These are phyloP conservation scores for Populus nigra DNA, from an alignment of 345 rosid species.

Conservation along the genomic window DNA sequence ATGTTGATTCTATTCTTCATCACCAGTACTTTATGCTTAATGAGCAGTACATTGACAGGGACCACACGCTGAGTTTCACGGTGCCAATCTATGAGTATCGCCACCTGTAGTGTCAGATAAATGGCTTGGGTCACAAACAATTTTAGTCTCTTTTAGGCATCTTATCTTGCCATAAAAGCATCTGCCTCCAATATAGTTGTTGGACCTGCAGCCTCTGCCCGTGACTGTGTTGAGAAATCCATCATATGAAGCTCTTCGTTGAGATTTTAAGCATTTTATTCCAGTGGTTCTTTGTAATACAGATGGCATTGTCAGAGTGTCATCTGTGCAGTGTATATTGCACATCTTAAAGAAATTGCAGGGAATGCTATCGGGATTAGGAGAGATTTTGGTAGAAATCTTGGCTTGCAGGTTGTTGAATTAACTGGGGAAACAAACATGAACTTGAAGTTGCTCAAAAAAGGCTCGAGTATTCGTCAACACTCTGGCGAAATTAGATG, in stretches of 20 bases:
- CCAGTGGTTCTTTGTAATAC: too few relatives aligned
- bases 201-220: too few relatives aligned
- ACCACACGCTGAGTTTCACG: constrained; percentile 78
- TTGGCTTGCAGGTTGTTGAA: constrained; percentile 84
- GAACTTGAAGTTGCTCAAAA: constrained; percentile 77
- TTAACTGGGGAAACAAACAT: constrained; percentile 74
- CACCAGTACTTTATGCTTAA: constrained; percentile 88
- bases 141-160: too few relatives aligned
- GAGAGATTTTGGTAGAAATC: constrained; percentile 71
- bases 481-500: constrained; percentile 96
- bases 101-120: too few relatives aligned
- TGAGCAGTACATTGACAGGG: constrained; percentile 79
- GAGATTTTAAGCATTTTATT: too few relatives aligned
- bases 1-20: constrained; percentile 82
- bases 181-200: too few relatives aligned
- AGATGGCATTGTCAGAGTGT: constrained; percentile 34
- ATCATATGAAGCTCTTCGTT: too few relatives aligned
- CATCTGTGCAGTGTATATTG: constrained; percentile 80
- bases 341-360: constrained; percentile 83
- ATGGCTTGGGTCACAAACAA: too few relatives aligned
- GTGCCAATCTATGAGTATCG: constrained; percentile 54
- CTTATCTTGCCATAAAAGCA: too few relatives aligned
- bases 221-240: too few relatives aligned
- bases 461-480: constrained; percentile 73
- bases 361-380: constrained; percentile 73